Evolutionary conservation across 495 filamentous ascomycete species (phyloP), one percentile per base, ranked within the genome.

Genomic region (Lasiosphaeria ovina): DNA sequence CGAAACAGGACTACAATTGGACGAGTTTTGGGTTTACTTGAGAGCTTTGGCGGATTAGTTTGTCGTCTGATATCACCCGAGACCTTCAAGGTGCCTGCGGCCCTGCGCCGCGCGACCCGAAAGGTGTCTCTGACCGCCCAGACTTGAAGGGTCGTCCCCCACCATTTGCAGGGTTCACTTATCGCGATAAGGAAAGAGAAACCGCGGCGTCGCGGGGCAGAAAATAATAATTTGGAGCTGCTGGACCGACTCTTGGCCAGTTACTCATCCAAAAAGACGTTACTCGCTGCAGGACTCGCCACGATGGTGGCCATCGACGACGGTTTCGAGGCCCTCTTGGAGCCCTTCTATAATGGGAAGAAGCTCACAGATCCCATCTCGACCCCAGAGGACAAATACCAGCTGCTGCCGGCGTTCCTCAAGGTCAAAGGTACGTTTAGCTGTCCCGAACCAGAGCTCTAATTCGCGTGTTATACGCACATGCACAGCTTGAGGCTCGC

Each of bases 291-390:
- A 36, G 52, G 35, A 48, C 57, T 58, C 51, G 47, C 71, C 74
- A 68, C 62, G 24, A 81, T 81, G 73, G 70, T 71, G 58, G 67
- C 72, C 36, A 73, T 75, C 60, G 77, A 79, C 71, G 74, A 84
- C 72, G 77, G 78, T 55, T 97, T 97, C 68, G 89, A 96, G 75
- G 91, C 91, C 54, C 84, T 97, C 12, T 79, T 98, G 47, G 87
- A 96, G 75, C 94, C 94, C 0, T 97, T 98, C 71, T 99, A 99
- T 74, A 91, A 93, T 66, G 93, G 90, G 57, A 99, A 98, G 71
- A 87, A 85, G 54, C 76, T 98, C 55, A 96, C 91, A 0, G 94
- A 97, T 62, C 90, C 93, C 0, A 96, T 99, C 68, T 85, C 90
- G 44, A 96, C 95, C n/a, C 92, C 72, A 44, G 76, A 86, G 61